Percentiles rank a stretch among this genome's conserved stretches.
phyloP scores from a whole-genome alignment of 2,329 filamentous ascomycete genomes.

The Verticillium alfalfae region DNA sequence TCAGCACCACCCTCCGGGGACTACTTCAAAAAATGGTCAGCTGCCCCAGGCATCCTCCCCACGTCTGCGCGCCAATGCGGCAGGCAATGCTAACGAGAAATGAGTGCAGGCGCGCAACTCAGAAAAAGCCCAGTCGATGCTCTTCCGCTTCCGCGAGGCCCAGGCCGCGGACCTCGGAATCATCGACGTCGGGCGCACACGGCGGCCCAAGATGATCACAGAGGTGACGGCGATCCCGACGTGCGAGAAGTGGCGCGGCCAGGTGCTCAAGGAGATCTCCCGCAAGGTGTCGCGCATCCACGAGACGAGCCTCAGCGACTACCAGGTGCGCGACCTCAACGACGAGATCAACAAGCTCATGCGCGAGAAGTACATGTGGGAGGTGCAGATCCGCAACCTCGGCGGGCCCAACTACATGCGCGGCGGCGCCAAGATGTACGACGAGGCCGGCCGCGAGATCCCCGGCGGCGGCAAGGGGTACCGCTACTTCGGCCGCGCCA shows the following conservation, averaged over 20 bases:
- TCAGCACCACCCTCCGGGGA: neutral
- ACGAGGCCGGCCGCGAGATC: slow-evolving; percentile 68
- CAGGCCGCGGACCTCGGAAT: slow-evolving; percentile 95
- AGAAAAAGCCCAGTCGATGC: slow-evolving; percentile 99
- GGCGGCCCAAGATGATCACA: slow-evolving; percentile 87
- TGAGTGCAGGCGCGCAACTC: slow-evolving; percentile 82
- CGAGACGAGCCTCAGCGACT: slow-evolving; percentile 85
- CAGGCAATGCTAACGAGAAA: neutral
- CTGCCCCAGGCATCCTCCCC: neutral
- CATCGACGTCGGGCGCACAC: slow-evolving; percentile 84
- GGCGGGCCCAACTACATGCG: slow-evolving; percentile 98
- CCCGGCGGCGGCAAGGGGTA: slow-evolving; percentile 80
- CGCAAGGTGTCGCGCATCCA: slow-evolving; percentile 97
- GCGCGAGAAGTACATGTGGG: slow-evolving; percentile 99
- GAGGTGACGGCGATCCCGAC: slow-evolving; percentile 75
- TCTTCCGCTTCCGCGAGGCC: slow-evolving; percentile 97
- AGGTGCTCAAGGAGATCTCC: slow-evolving; percentile 93
- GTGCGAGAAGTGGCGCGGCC: slow-evolving; percentile 97
- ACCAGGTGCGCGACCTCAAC: slow-evolving; percentile 95
- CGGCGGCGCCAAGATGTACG: slow-evolving; percentile 62
- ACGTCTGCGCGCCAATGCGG: neutral
- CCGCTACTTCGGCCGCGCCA: slow-evolving; percentile 86
- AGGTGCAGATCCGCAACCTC: slow-evolving; percentile 88
- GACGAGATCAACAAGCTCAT: slow-evolving; percentile 99
- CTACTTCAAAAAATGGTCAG: neutral